Evolutionary conservation across 345 rosid genomes (phyloP), one percentile per base, ranked within the genome.

Genomic region (Salix caprea): DNA sequence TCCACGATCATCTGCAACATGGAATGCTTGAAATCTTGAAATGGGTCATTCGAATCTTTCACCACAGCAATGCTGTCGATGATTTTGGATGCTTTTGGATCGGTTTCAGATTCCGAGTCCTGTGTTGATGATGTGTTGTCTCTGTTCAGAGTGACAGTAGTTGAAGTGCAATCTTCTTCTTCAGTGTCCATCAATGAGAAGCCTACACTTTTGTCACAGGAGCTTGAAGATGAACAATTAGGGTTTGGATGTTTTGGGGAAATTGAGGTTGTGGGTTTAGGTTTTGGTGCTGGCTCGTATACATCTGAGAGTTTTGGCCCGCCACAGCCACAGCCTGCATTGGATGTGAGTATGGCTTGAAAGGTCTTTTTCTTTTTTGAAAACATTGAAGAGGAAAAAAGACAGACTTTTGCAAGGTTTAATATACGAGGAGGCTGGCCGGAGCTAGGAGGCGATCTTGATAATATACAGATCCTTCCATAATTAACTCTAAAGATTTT

Each of bases 1-100:
- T 88, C 91, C 80, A 67, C 70, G 50, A 88, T 85, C 94, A 90
- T 89, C 58, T 84, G 88, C 71, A 82, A 69, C 90, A 89, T 90
- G 65, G 92, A 90, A 32, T 73, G 77, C 52, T 74, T 84, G 74
- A 90, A 90, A 82, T 88, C 92, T 52, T 68, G 60, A 40, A 81
- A 86, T 0, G 92, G 91, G 69, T 90, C 84, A 2, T 79, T 46
- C 5, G 94, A 88, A 12, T 87, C 86, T 82, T 85, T 89, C 69
- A 77, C 89, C 34, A 87, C 84, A 1, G 90, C 87, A 28, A 85
- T 21, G 74, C 90, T 87, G 78, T 74, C 65, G n/a, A 54, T 39
- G 77, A 87, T 84, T 62, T 73, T 82, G 12, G 81, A 36, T 13
- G 62, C 6, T 54, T 69, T 62, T 5, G 73, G 44, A 58, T 77